Base-by-base conservation (phyloP, 106 monocot genomes). In the Apostasia shenzhenica region DNA sequence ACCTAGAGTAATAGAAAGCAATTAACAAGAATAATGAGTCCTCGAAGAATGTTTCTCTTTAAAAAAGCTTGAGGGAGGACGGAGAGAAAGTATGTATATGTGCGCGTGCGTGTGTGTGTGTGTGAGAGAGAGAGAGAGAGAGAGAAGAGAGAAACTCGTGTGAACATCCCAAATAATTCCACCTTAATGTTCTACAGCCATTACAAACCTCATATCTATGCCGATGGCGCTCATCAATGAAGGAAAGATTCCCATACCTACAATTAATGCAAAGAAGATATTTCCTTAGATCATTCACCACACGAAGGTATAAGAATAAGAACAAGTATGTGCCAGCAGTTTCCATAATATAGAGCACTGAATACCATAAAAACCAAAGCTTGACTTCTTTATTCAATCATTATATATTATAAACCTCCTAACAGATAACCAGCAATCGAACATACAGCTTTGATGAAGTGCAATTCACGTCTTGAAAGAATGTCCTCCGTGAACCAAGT, bases 161-260 rank as follows among this genome's bases (percentile, higher is more conserved):
- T 26, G 26, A 26, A 26, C 26, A 26, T 26, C 26, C 26, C 26
- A 26, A 26, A 26, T 26, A 26, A 26, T 26, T 26, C 26, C 26
- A 26, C 26, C 26, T 26, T 26, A 26, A 26, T 26, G 26, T 26
- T 26, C 26, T 26, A 26, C 26, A 26, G 26, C 26, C 26, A 26
- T 26, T 26, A 67, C 54, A 47, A 45, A 84, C 92, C 92, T 88
- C 92, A 55, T 88, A 92, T 92, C 88, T 76, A 52, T 92, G 92
- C 40, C 92, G 77, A 73, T 92, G 92, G 5, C 92, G 58, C 75
- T 92, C 92, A 66, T 92, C 92, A 13, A 92, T 67, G 72, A 67
- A 79, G 2, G 61, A 55, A 1, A 72, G 81, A 81, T 83, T 79
- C 26, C 83, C 83, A 68, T 88, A 88, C 74, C 92, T 92, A 8